Base-by-base conservation (phyloP, 768 basidiomycete species). In the Glaciozyma antarctica region DNA sequence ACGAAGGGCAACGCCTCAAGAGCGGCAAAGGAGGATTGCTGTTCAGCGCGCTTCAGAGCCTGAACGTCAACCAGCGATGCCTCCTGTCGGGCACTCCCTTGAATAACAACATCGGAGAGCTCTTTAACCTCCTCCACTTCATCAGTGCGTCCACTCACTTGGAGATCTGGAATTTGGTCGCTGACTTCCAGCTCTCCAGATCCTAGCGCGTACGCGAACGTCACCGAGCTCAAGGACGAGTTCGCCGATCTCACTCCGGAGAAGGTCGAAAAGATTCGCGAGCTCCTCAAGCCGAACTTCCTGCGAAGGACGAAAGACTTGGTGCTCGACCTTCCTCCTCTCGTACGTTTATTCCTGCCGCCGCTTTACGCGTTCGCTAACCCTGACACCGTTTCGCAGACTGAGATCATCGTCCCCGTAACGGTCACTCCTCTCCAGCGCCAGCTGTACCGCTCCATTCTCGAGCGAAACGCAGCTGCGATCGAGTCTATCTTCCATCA, bases 111-210 rank as follows among this genome's bases (percentile, higher is more conserved):
- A 87, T 99, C 28, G 82, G 90, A 55, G 95, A 99, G 47, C 77
- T 99, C 30, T 94, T 98, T 80, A 98, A 93, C 75, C 81, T 99
- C 51, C 91, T 99, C 85, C 89, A 91, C 75, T 98, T 98, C 79
- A 82, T 98, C 22, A 78, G 68, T 66, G 17, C 34, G 64, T 38
- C 41, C 5, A 12, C 3, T 5, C 54, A 6, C 22, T 8, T 0
- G 15, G 7, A 53, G 28, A 30, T 76, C 49, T 45, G 28, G 2
- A 19, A 45, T 28, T 7, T 22, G 41, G n/a, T 32, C 4, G 1
- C 12, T 57, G 10, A 28, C 55, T 0, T 32, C 38, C 52, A 47
- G 22, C 24, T 17, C 22, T 28, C 17, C 30, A 64, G 89, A 92
- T 74, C 84, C 87, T 8, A 70, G 77, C 17, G 80, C 87, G 67